Evolutionary conservation across 768 basidiomycete species (phyloP).

Genomic region (Termitomyces sp.): DNA sequence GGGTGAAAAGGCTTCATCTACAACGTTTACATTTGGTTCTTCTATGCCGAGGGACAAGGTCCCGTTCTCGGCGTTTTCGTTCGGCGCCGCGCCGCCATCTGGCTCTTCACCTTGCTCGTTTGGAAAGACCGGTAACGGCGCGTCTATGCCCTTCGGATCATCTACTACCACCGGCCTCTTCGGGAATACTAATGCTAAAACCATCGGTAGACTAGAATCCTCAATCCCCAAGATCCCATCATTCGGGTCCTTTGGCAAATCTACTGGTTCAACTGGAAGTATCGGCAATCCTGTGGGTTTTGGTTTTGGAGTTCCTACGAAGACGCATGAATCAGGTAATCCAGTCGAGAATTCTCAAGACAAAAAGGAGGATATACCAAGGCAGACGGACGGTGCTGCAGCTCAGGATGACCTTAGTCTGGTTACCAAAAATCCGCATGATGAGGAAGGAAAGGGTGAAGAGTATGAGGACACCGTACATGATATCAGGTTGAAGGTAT

Average conservation of each 20-base stretch:
- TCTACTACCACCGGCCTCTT: background rate
- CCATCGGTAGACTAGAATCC: background rate
- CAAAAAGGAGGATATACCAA: conserved; percentile 6
- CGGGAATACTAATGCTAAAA: background rate
- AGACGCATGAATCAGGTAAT: conserved; percentile 16
- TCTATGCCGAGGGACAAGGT: background rate
- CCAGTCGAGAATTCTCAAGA: background rate
- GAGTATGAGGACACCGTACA: conserved; percentile 71
- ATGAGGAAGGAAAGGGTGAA: conserved; percentile 75
- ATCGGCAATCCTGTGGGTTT: conserved; percentile 66
- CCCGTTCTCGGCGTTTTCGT: conserved; percentile 2
- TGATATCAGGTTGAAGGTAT: conserved; percentile 56
- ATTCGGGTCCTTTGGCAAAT: conserved; percentile 28
- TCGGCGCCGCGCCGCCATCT: background rate
- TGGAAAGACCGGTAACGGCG: background rate
- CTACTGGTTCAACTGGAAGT: conserved; percentile 33
- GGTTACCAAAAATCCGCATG: conserved; percentile 38
- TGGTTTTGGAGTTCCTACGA: conserved; percentile 41
- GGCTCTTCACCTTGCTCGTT: conserved; percentile 1
- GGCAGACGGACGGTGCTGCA: conserved; percentile 13
- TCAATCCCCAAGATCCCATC: conserved; percentile 11
- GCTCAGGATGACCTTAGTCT: conserved; percentile 20
- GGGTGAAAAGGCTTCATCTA: background rate
- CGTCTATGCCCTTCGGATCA: background rate
- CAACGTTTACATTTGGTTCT: background rate